Evolutionary conservation across 495 filamentous ascomycete genomes (phyloP).

Genomic region (Rostrohypoxylon terebratum): DNA sequence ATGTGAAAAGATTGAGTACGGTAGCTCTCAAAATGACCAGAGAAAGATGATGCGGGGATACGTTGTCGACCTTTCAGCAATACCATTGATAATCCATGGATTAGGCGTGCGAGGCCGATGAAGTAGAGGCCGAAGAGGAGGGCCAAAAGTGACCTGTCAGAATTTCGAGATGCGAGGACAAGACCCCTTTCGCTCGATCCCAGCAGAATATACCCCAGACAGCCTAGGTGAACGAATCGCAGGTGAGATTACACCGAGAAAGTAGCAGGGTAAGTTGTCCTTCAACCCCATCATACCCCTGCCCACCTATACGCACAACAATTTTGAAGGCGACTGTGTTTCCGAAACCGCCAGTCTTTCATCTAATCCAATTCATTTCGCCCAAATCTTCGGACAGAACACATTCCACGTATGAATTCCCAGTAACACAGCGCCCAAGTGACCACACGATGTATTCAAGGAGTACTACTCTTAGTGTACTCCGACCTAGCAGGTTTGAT

Average conservation of each 20-base stretch:
- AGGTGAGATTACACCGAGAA: not conserved
- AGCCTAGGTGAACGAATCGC: not conserved
- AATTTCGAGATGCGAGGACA: not conserved
- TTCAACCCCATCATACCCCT: not conserved
- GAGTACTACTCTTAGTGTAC: conserved; percentile 1
- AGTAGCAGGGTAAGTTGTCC: not conserved
- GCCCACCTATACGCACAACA: not conserved
- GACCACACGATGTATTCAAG: not conserved
- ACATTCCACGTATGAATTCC: not conserved
- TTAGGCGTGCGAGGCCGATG: not conserved
- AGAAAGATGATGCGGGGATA: not conserved
- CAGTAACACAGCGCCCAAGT: not conserved
- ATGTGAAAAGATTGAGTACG: not conserved
- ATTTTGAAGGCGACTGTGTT: not conserved
- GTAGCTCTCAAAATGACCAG: not conserved
- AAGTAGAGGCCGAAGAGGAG: not conserved
- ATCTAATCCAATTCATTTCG: too few relatives aligned
- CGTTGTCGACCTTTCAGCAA: not conserved
- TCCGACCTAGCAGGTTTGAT: not conserved
- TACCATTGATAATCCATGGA: not conserved
- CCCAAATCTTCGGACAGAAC: not conserved
- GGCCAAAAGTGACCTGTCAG: conserved; percentile 8
- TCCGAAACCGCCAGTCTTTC: not conserved
- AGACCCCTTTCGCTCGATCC: not conserved
- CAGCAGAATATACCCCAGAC: not conserved